Evolutionary conservation across 306 rosid genomes (phyloP).

Genomic region (Lotus japonicus): DNA sequence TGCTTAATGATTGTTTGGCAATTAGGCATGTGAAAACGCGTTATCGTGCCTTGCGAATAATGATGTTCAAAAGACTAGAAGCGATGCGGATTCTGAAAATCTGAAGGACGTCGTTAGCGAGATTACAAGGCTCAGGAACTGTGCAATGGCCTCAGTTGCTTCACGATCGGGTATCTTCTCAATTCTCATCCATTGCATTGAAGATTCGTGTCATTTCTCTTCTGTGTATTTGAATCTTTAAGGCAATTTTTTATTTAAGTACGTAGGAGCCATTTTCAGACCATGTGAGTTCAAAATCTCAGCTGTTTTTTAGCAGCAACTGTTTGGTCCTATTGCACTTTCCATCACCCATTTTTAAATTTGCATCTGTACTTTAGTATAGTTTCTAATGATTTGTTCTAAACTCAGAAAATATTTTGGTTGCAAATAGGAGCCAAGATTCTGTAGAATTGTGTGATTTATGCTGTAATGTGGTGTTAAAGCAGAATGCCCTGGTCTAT

Average conservation of each 20-base stretch:
- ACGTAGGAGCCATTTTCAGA: neutral
- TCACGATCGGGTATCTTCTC: slow-evolving; percentile 60
- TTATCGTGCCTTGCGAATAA: slow-evolving; percentile 32
- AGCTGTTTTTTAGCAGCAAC: neutral
- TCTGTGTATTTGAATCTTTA: neutral
- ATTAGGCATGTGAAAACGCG: slow-evolving; percentile 73
- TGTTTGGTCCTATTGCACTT: neutral
- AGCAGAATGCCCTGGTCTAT: neutral
- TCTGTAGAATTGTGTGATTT: neutral
- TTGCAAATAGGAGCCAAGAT: neutral
- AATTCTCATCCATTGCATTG: neutral
- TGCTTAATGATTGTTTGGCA: slow-evolving; percentile 18
- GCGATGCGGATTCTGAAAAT: slow-evolving; percentile 20
- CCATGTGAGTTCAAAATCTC: neutral
- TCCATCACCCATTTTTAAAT: neutral
- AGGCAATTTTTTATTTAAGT: neutral
- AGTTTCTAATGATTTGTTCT: neutral
- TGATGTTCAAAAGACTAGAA: slow-evolving; percentile 30
- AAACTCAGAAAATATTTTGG: neutral
- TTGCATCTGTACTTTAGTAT: neutral
- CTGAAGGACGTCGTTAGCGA: slow-evolving; percentile 25
- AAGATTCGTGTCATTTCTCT: slow-evolving; percentile 3
- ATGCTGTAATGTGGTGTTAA: neutral
- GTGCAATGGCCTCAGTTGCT: slow-evolving; percentile 44
- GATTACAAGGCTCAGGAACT: slow-evolving; percentile 46